Percentiles rank a stretch among this genome's conserved stretches.
phyloP scores from a whole-genome alignment of 2,329 filamentous ascomycete genomes.

The Neonectria neomacrospora region DNA sequence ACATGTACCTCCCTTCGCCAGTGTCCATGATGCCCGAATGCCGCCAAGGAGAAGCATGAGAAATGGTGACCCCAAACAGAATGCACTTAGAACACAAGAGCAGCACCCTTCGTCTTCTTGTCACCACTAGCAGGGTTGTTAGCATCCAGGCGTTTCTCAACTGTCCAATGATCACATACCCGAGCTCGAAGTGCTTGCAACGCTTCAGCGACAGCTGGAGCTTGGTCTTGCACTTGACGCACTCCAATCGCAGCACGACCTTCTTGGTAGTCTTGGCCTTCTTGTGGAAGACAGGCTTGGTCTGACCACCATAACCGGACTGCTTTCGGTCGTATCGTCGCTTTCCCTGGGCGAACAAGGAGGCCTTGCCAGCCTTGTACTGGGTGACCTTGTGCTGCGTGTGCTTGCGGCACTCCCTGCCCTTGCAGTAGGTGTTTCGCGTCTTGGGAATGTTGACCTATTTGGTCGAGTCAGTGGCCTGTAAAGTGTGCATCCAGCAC shows the following conservation, averaged over 20 bases:
- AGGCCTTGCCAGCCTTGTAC: conserved; percentile 98
- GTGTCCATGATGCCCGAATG: conserved; percentile 61
- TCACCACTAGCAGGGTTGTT: conserved; percentile 80
- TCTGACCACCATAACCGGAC: conserved; percentile 99
- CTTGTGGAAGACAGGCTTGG: conserved; percentile 99
- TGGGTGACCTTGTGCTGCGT: conserved; percentile 93
- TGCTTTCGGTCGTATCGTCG: conserved; percentile 99
- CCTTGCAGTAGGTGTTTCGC: conserved; percentile 97
- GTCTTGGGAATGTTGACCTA: conserved; percentile 99
- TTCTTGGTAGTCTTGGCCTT: conserved; percentile 99
- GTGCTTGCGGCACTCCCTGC: conserved; percentile 92
- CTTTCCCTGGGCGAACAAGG: conserved; percentile 98
- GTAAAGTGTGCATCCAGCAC: conserved; percentile 20
- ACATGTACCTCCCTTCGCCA: conserved; percentile 60
- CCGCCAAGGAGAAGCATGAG: conserved; percentile 57
- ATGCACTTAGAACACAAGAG: conserved; percentile 95
- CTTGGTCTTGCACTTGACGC: conserved; percentile 98
- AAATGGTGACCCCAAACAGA: conserved; percentile 56
- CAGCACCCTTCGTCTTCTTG: conserved; percentile 99
- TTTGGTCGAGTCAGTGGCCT: conserved; percentile 47
- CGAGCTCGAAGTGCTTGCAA: conserved; percentile 99
- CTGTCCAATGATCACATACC: conserved; percentile 69
- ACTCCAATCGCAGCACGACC: conserved; percentile 98
- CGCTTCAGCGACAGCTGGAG: conserved; percentile 97
- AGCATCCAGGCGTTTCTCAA: conserved; percentile 46